Base-by-base conservation (phyloP, 2,329 filamentous ascomycete genomes). In the Paecilomyces variotii region DNA sequence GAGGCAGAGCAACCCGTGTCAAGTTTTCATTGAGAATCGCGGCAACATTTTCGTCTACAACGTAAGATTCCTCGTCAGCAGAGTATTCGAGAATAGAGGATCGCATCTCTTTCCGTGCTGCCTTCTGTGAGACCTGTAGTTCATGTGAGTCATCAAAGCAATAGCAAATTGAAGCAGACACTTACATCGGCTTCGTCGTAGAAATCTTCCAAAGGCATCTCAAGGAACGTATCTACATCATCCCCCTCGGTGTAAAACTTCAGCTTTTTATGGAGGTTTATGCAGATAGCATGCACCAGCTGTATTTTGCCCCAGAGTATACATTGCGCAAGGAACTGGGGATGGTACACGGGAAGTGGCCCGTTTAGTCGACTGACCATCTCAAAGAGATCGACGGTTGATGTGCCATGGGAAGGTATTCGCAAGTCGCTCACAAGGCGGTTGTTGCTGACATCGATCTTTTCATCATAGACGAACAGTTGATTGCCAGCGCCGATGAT, bases 401-500 rank as follows among this genome's bases (percentile, higher is more conserved):
- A 79, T 10, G 72, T 73, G 50, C 79, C 74, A 57, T 68, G 73
- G 4, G 79, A 75, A 2, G 80, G 76, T 49, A 80, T 75, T 30
- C 81, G 78, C 52, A 86, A 71, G 55, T 80, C 79, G 5, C 82
- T 79, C 19, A 87, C 79, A 9, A 89, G 74, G 7, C 83, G 80
- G 60, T 86, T 82, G 60, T 86, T 82, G 0, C 82, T 81, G 4
- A 84, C 78, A 57, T 87, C 82, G 26, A 96, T 84, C n/a, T 84
- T 80, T 60, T 92, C 85, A 65, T 90, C 89, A 68, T 92, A 87
- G 5, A 96, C 81, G 70, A 96, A 92, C 11, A 99, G 79, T 69
- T 97, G 92, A 69, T 96, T 96, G 0, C 94, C 94, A 6, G 91
- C 86, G 0, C 91, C 92, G 58, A 97, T 87, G 4, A 96, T 87